phyloP scores from a whole-genome alignment of 805 yeast genomes.

The Kuraishia cidri region DNA sequence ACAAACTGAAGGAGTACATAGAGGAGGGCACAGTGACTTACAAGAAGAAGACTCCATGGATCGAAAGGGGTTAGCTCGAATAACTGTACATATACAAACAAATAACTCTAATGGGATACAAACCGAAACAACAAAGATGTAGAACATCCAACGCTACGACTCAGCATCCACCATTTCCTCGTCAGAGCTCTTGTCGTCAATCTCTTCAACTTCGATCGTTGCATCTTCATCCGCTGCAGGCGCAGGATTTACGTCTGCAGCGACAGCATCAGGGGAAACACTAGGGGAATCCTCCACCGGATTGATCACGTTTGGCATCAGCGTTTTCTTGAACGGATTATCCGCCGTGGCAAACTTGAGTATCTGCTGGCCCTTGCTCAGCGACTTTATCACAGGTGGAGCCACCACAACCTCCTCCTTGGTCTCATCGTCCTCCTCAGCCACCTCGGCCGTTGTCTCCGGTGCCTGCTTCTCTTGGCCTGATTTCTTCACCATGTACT shows the following conservation, averaged over 20 bases:
- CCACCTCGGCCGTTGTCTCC: constrained; percentile 5
- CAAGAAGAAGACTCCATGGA: constrained; percentile 13
- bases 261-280: not conserved
- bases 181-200: not conserved
- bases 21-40: constrained; percentile 55
- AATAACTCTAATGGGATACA: no score
- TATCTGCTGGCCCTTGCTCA: constrained; percentile 6
- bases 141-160: no score
- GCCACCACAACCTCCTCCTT: no score
- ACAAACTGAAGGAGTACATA: constrained; percentile 67
- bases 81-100: not conserved
- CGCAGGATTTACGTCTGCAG: not conserved
- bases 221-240: constrained; percentile 1
- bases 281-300: constrained; percentile 1
- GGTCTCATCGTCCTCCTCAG: constrained; percentile 3
- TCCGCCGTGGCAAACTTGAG: constrained; percentile 3
- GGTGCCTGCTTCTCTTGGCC: constrained; percentile 3
- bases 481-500: not conserved
- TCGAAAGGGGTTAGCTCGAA: constrained; percentile 19
- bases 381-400: constrained; percentile 4
- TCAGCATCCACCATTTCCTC: not conserved
- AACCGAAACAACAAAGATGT: no score
- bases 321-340: constrained; percentile 3
- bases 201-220: constrained; percentile 1
- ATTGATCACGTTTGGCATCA: constrained; percentile 1